Percentiles rank a stretch among this genome's conserved stretches.
These are phyloP conservation scores for Parachlorella kessleri DNA, from an alignment of 139 green algal species.

Conservation along the genomic window DNA sequence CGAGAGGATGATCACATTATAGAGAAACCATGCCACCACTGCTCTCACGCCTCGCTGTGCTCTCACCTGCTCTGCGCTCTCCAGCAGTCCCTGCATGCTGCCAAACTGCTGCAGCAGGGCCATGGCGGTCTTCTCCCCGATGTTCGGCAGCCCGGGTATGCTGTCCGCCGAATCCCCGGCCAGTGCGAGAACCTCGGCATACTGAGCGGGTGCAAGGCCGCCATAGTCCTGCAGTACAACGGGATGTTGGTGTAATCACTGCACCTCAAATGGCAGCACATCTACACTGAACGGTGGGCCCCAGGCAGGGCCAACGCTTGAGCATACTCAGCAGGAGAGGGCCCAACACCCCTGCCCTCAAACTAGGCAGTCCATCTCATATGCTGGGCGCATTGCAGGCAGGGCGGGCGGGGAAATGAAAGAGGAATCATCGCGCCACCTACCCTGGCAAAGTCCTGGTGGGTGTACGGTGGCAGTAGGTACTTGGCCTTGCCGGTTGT, in stretches of 20 bases:
- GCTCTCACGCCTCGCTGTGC: neutral
- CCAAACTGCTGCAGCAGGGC: conserved; percentile 44
- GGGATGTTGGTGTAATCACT: neutral
- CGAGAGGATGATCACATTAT: neutral
- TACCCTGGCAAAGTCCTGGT: conserved; percentile 33
- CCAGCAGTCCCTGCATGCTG: conserved; percentile 41
- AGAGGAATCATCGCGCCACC: no score
- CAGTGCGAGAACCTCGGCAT: conserved; percentile 61
- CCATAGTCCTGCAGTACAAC: conserved; percentile 16
- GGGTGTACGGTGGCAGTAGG: conserved; percentile 46
- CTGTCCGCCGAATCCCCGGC: conserved; percentile 54
- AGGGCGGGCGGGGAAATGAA: no score
- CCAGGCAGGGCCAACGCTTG: no score
- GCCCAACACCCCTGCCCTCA: no score
- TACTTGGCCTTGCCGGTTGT: conserved; percentile 1
- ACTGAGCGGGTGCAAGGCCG: conserved; percentile 48
- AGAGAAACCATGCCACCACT: neutral
- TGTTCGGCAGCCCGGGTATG: conserved; percentile 37
- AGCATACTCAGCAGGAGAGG: no score
- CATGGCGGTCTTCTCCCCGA: conserved; percentile 60
- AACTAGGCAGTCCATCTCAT: no score
- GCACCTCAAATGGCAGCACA: no score
- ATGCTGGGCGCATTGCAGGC: no score
- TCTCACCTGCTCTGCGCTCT: conserved; percentile 7
- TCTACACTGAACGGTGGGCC: no score